Percentiles rank a stretch among this genome's conserved stretches.
Conservation (phyloP, 2,329 filamentous ascomycete genomes). For the Penicillium sp. region DNA sequence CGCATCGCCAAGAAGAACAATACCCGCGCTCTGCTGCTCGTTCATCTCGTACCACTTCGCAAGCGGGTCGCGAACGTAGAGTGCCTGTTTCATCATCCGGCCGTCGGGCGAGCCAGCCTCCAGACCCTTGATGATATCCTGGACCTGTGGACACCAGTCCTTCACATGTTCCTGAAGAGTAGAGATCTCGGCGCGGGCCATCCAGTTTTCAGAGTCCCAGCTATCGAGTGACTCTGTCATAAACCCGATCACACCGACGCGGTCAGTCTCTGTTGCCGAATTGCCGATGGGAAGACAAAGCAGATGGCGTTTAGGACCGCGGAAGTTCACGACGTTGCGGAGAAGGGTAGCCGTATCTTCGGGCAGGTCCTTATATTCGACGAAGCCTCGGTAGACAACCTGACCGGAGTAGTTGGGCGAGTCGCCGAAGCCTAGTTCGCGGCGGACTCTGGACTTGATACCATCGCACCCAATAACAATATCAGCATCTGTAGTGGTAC, state of each 20-base stretch:
- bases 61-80: slow-evolving; percentile 37
- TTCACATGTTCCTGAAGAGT: slow-evolving; percentile 35
- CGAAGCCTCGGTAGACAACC: slow-evolving; percentile 42
- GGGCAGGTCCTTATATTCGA: slow-evolving; percentile 35
- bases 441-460: slow-evolving; percentile 51
- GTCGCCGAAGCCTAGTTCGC: slow-evolving; percentile 29
- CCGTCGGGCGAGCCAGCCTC: slow-evolving; percentile 33
- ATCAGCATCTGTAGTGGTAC: slow-evolving; percentile 43
- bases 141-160: slow-evolving; percentile 36
- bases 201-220: slow-evolving; percentile 41
- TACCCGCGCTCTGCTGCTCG: slow-evolving; percentile 26
- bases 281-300: slow-evolving; percentile 42
- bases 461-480: slow-evolving; percentile 53
- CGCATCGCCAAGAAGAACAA: slow-evolving; percentile 36
- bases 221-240: slow-evolving; percentile 40
- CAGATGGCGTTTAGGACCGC: slow-evolving; percentile 34
- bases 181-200: slow-evolving; percentile 36
- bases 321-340: slow-evolving; percentile 39
- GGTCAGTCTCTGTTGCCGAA: slow-evolving; percentile 31
- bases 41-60: slow-evolving; percentile 36
- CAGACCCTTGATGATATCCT: slow-evolving; percentile 35
- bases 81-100: slow-evolving; percentile 37
- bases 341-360: slow-evolving; percentile 32
- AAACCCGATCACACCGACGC: slow-evolving; percentile 39
- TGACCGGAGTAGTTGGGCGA: slow-evolving; percentile 38